Evolutionary conservation across 768 basidiomycete genomes (phyloP).

Genomic region (Tulasnella sp.): DNA sequence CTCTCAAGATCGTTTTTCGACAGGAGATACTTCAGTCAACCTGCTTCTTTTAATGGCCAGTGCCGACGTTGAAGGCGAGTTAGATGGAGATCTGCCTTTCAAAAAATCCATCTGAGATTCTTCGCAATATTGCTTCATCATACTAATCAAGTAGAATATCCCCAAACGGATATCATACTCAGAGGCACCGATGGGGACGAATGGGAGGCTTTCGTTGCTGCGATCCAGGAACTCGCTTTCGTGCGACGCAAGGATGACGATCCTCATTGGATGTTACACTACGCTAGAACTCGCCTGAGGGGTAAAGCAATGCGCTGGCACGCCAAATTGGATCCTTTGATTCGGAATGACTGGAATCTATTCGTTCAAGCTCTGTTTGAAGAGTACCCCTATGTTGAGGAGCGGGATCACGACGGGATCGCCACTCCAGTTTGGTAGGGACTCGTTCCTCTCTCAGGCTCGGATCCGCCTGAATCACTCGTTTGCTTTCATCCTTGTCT

Average conservation of each 20-base stretch:
- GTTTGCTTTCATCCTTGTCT: neutral
- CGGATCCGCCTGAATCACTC: too few species aligned
- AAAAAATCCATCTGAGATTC: too few species aligned
- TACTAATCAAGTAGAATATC: too few species aligned
- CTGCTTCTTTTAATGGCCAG: too few species aligned
- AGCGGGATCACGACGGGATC: neutral
- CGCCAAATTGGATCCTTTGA: neutral
- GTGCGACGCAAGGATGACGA: neutral
- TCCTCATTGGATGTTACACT: neutral
- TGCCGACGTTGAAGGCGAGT: too few species aligned
- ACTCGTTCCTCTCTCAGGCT: neutral
- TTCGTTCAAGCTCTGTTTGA: neutral
- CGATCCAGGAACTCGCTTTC: neutral
- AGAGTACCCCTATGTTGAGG: neutral
- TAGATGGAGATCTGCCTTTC: too few species aligned
- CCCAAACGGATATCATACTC: neutral
- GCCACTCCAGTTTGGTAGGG: neutral
- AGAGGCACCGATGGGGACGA: neutral
- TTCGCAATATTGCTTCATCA: too few species aligned
- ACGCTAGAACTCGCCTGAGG: neutral
- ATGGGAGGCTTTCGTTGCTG: neutral
- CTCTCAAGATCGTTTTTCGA: too few species aligned
- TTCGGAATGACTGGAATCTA: neutral
- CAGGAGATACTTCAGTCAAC: too few species aligned
- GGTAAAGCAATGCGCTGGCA: neutral